These are phyloP conservation scores for Novakomyces olei DNA, from an alignment of 805 yeast genomes.

Conservation along the genomic window DNA sequence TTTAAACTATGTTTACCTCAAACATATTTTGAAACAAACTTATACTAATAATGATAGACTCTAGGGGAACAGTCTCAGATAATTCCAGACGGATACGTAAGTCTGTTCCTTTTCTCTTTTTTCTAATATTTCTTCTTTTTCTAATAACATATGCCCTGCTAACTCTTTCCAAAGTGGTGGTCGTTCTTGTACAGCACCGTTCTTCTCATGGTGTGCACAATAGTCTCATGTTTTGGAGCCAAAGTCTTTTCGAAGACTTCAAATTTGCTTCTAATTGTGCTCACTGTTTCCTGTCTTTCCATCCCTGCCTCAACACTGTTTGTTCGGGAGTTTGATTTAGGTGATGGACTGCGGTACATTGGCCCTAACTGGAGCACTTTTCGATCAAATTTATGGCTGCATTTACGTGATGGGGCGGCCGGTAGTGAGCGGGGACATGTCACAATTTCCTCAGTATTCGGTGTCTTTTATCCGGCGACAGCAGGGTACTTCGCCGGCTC, in stretches of 20 bases:
- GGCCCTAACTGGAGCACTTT: slow-evolving; percentile 19
- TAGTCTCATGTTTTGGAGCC: slow-evolving; percentile 59
- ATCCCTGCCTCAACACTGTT: slow-evolving; percentile 57
- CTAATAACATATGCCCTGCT: too few relatives aligned
- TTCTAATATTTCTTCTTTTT: too few relatives aligned
- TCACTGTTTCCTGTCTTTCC: slow-evolving; percentile 49
- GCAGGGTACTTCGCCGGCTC: slow-evolving; percentile 99
- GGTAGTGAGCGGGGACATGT: too few relatives aligned
- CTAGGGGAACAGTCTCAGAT: too few relatives aligned
- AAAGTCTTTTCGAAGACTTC: slow-evolving; percentile 63
- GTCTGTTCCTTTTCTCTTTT: too few relatives aligned
- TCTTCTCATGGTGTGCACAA: slow-evolving; percentile 44
- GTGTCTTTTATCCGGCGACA: slow-evolving; percentile 92
- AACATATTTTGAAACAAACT: slow-evolving; percentile 39
- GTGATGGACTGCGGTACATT: slow-evolving; percentile 19
- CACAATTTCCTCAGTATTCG: slow-evolving; percentile 68
- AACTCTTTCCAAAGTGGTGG: slow-evolving; percentile 31
- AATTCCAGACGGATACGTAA: too few relatives aligned
- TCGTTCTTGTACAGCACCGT: slow-evolving; percentile 47
- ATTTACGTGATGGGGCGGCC: too few relatives aligned
- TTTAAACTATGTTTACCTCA: slow-evolving; percentile 39
- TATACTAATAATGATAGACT: too few relatives aligned
- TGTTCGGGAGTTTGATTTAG: slow-evolving; percentile 34
- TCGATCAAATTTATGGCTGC: too few relatives aligned
- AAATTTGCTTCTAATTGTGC: slow-evolving; percentile 38